Conservation (phyloP, 1,284 basidiomycete genomes). For the Somion occarium region DNA sequence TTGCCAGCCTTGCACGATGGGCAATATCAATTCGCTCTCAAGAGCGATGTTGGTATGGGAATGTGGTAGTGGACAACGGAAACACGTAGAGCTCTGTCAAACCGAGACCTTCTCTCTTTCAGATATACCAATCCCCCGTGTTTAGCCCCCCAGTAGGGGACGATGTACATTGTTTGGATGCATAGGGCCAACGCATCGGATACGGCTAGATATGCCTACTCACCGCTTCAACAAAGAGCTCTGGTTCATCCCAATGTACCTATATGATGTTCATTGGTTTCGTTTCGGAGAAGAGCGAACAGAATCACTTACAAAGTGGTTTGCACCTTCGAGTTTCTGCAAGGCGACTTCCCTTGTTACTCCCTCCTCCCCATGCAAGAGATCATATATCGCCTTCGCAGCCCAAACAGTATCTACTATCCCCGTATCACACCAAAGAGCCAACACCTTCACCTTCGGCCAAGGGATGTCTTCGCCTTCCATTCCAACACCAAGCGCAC, state of each 20-base stretch:
- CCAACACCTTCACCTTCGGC: constrained; percentile 9
- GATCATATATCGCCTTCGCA: constrained; percentile 8
- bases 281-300: not conserved
- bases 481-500: constrained; percentile 11
- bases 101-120: too few relatives aligned
- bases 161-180: too few relatives aligned
- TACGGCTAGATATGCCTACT: too few relatives aligned
- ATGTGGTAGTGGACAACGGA: too few relatives aligned
- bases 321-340: constrained; percentile 7
- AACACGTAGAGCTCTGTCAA: too few relatives aligned
- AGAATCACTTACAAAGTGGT: constrained; percentile 15
- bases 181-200: too few relatives aligned
- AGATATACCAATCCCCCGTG: too few relatives aligned
- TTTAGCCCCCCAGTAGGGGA: too few relatives aligned
- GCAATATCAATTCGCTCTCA: too few relatives aligned
- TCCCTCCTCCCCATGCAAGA: not conserved
- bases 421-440: constrained; percentile 13
- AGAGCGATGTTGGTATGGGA: too few relatives aligned
- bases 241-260: constrained; percentile 11
- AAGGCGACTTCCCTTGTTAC: constrained; percentile 4
- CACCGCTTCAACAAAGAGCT: constrained; percentile 1
- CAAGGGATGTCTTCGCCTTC: not conserved
- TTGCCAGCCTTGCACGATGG: too few relatives aligned
- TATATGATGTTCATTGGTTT: not conserved
- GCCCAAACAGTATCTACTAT: constrained; percentile 13